Evolutionary conservation across 129 eudicot genomes (phyloP), one percentile per base, ranked within the genome.

Genomic region (carrot (Daucus carota)): DNA sequence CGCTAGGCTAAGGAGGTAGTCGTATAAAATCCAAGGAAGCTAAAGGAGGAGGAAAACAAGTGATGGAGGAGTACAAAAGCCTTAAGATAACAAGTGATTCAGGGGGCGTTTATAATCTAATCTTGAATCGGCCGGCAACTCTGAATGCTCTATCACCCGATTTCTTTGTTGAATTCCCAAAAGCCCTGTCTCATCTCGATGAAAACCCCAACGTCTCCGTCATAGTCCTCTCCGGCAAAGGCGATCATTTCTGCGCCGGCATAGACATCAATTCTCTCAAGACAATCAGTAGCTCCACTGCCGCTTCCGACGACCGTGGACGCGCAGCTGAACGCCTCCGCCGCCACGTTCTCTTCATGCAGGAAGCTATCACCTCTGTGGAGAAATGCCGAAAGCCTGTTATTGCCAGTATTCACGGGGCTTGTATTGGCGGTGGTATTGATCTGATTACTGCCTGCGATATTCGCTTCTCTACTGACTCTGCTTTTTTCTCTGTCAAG

Each of bases 371-470:
- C 46, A 85, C 90, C 44, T 89, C 96, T 10, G 63, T 93, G 16
- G 98, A 93, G 75, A 74, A 75, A 77, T 93, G 96, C 82, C 85
- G 98, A 50, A 93, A 93, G 76, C 98, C 98, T 70, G 97, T 93
- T 17, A 87, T 93, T 6, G 96, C 96, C 0, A 78, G 80, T 6
- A 79, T 93, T 3, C 90, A 90, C 16, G 98, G 98, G 14, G 97
- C 87, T 22, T 91, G 97, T 83, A 73, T 91, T 33, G 98, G 98
- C 1, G 97, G 92, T 11, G 97, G 92, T 2, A 80, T 93, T 65
- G 98, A 93, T 78, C 28, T 93, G 0, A 79, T 93, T 2, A 89
- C 87, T 8, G 98, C 97, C 47, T 93, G 98, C 71, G 98, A 93
- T 73, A 29, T 93, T 4, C 81, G 98, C 82, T 89, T 75, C 70